Conservation (phyloP, 2,329 filamentous ascomycete species). For the Pseudocercospora cruenta region DNA sequence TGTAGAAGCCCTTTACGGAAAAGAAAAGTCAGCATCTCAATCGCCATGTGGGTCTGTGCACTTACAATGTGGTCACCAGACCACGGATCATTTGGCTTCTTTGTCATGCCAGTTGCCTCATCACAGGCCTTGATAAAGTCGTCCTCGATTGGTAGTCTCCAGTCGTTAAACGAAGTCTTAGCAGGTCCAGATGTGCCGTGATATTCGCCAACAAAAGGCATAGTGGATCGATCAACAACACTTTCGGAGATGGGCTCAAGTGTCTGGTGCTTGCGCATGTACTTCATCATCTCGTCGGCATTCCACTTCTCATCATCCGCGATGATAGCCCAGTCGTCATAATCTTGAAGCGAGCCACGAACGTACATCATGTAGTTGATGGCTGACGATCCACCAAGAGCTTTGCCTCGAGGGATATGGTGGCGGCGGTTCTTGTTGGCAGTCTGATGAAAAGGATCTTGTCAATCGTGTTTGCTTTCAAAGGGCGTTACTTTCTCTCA, state of each 20-base stretch:
- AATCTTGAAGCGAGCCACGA: slow-evolving; percentile 51
- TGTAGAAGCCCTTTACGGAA: slow-evolving; percentile 35
- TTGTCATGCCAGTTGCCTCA: slow-evolving; percentile 39
- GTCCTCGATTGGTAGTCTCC: slow-evolving; percentile 40
- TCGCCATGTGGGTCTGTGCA: neutral
- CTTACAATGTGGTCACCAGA: slow-evolving; percentile 40
- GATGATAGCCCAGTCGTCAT: slow-evolving; percentile 51
- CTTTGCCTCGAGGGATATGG: slow-evolving; percentile 40
- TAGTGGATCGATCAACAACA: slow-evolving; percentile 34
- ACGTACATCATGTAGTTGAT: slow-evolving; percentile 47
- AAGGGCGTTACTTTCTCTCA: slow-evolving; percentile 4
- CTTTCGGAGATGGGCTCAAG: slow-evolving; percentile 38
- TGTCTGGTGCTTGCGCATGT: slow-evolving; percentile 46
- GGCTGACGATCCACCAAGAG: slow-evolving; percentile 45
- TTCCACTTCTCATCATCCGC: slow-evolving; percentile 51
- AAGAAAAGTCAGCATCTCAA: neutral
- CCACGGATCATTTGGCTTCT: slow-evolving; percentile 44
- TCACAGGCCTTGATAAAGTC: slow-evolving; percentile 42
- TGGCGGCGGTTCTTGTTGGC: slow-evolving; percentile 28
- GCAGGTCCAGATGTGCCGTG: slow-evolving; percentile 43
- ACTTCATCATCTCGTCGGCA: slow-evolving; percentile 52
- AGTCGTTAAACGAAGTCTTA: slow-evolving; percentile 42
- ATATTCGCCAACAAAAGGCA: slow-evolving; percentile 40
- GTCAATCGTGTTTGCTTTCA: neutral
- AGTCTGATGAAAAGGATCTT: slow-evolving; percentile 1